Base-by-base conservation (phyloP, 2,329 filamentous ascomycete genomes). In the Aspergillus calidoustus region DNA sequence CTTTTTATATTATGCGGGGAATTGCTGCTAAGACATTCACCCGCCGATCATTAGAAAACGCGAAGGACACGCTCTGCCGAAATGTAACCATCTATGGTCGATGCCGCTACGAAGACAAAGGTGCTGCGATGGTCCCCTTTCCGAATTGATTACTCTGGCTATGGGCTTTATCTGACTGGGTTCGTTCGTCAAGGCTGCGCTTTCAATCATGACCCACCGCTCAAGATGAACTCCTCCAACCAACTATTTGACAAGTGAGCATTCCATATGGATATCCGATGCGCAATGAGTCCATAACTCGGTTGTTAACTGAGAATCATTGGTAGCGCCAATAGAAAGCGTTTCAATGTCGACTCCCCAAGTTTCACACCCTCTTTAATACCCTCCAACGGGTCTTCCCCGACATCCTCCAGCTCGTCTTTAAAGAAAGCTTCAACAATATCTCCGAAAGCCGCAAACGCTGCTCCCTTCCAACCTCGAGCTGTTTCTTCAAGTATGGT, bases 31-130 rank as follows among this genome's bases (percentile, higher is more conserved):
- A 66, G 59, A 58, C 30, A 52, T 25, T 61, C 22, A 17, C 44
- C 48, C 54, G 25, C 30, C 41, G 54, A 48, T 52, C 43, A 60
- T 38, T 66, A 90, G 89, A 91, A 80, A 91, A 91, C 76, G 82
- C 87, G 56, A 96, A 94, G 80, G 93, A 96, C 75, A 96, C 92
- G 7, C 85, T 94, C 60, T 97, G 93, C 80, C 90, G 93, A 73
- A 97, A 97, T 79, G 90, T 97, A 64, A 86, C 93, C 64, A 96
- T 97, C 71, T 97, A 96, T 77, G 93, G 93, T 59, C 91, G 94
- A 78, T 97, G 93, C 77, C 90, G 92, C 66, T 96, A 93, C 79
- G 91, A 96, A 81, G 92, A 96, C 74, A 89, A 91, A 80, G 92
- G 91, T 80, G 73, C 63, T 50, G 53, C 63, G 53, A 57, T 55